Base-by-base conservation (phyloP, 108 stramenopile genomes). In the Cyclotella baltica region DNA sequence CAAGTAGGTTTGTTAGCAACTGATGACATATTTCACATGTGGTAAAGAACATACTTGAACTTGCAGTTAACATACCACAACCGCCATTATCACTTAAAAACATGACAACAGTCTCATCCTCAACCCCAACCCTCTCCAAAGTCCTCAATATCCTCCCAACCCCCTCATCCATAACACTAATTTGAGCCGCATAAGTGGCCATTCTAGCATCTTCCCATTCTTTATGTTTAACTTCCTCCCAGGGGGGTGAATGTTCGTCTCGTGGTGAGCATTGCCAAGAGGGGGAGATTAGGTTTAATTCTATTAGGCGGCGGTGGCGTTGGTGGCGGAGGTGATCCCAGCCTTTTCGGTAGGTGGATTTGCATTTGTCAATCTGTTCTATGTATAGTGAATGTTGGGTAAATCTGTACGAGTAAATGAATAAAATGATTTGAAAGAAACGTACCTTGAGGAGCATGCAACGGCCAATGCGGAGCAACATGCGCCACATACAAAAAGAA, bases 401-500 rank as follows among this genome's bases (percentile, higher is more conserved):
- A 33, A 28, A 3, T n/a, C 0, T 18, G n/a, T 22, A 31, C 47
- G 33, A 5, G 34, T 48, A 35, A 25, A 43, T n/a, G n/a, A 29
- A 35, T 22, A 38, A 35, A 62, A 22, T 20, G 34, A 34, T 27
- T 22, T 22, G 29, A 58, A 20, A 37, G 2, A 28, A 19, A 34
- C 67, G 47, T 31, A 76, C 72, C 62, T 50, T 75, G 68, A 23
- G 83, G 83, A 34, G 83, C 83, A 72, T 84, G 83, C 36, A 84
- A 38, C 31, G 83, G 83, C 81, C 83, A 84, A 50, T 84, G 83
- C 6, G 83, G 83, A 13, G 83, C 83, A 29, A 34, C 33, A 36
- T 84, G 83, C 28, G 83, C 67, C n/a, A 84, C 83, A 65, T 84
- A 84, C 46, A 84, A n/a, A 46, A 84, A 84, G 79, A 84, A 84